Conservation (phyloP, 1,284 basidiomycete species). For the Takashimella tepidaria region DNA sequence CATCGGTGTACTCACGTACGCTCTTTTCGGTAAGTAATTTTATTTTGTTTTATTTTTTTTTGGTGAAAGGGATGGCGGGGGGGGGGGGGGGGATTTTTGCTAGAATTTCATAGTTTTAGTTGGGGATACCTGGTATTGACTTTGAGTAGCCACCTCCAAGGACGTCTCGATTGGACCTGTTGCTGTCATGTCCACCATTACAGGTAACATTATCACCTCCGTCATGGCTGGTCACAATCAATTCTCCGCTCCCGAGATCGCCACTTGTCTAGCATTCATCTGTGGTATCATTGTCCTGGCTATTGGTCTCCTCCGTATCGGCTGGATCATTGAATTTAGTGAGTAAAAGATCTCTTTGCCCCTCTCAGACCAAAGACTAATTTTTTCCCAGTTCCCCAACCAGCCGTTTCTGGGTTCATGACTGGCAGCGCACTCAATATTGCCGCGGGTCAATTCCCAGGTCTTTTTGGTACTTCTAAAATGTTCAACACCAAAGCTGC, state of each 20-base stretch:
- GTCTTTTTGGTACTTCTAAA: slow-evolving; percentile 70
- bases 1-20: slow-evolving; percentile 57
- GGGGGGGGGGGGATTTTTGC: too few relatives aligned
- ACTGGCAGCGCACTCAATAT: slow-evolving; percentile 83
- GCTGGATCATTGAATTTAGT: slow-evolving; percentile 97
- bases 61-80: too few relatives aligned
- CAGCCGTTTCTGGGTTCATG: slow-evolving; percentile 83
- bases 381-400: too few relatives aligned
- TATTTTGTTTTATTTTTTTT: too few relatives aligned
- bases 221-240: slow-evolving; percentile 52
- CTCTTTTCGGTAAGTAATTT: too few relatives aligned
- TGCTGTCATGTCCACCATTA: slow-evolving; percentile 93
- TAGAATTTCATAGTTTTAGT: too few relatives aligned
- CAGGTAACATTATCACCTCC: slow-evolving; percentile 66
- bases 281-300: slow-evolving; percentile 90
- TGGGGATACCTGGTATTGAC: too few relatives aligned
- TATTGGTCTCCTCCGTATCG: slow-evolving; percentile 84
- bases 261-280: slow-evolving; percentile 77
- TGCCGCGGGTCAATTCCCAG: slow-evolving; percentile 75
- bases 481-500: slow-evolving; percentile 74
- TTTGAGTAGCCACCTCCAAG: slow-evolving; percentile 92
- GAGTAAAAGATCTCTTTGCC: slow-evolving; percentile 46
- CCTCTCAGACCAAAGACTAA: too few relatives aligned
- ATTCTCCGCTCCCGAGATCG: slow-evolving; percentile 69
- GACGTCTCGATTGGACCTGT: slow-evolving; percentile 95